Conservation (phyloP, 768 basidiomycete species). For the Leccinum pellstonianum region DNA sequence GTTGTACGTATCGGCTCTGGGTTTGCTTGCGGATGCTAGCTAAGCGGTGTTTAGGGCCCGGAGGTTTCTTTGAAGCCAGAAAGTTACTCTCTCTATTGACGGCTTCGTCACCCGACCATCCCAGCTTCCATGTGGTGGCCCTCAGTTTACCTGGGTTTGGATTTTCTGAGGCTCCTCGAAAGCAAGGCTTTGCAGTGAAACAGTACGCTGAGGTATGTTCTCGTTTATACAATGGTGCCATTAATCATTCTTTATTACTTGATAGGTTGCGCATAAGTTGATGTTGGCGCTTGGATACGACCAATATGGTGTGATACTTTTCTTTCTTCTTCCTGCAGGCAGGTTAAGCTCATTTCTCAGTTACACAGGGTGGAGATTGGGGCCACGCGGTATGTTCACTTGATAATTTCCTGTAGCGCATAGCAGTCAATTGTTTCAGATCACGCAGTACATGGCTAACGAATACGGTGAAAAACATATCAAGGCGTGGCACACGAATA, state of each 20-base stretch:
- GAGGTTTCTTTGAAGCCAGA: conserved; percentile 45
- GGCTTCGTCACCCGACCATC: conserved; percentile 38
- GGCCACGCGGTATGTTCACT: conserved; percentile 34
- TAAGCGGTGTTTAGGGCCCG: conserved; percentile 45
- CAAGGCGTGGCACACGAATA: conserved; percentile 56
- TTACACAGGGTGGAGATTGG: conserved; percentile 52
- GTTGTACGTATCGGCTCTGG: conserved; percentile 39
- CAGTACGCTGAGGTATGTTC: conserved; percentile 56
- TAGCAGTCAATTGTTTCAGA: conserved; percentile 22
- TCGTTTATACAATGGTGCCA: not conserved
- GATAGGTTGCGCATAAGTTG: conserved; percentile 41
- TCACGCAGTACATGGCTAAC: conserved; percentile 34
- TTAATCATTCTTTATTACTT: no score
- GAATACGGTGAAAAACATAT: conserved; percentile 40
- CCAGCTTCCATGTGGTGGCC: conserved; percentile 63
- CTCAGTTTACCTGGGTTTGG: conserved; percentile 60
- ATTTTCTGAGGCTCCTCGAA: conserved; percentile 56
- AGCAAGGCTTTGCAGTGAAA: conserved; percentile 45
- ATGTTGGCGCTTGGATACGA: conserved; percentile 49
- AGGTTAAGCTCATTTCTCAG: conserved; percentile 25
- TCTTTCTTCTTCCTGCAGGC: not conserved
- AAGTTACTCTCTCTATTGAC: conserved; percentile 58
- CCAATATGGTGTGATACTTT: conserved; percentile 42
- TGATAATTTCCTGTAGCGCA: not conserved
- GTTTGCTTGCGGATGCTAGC: not conserved